These are phyloP conservation scores for Fraxinus albicans DNA, from an alignment of 305 asterid species.

Conservation along the genomic window DNA sequence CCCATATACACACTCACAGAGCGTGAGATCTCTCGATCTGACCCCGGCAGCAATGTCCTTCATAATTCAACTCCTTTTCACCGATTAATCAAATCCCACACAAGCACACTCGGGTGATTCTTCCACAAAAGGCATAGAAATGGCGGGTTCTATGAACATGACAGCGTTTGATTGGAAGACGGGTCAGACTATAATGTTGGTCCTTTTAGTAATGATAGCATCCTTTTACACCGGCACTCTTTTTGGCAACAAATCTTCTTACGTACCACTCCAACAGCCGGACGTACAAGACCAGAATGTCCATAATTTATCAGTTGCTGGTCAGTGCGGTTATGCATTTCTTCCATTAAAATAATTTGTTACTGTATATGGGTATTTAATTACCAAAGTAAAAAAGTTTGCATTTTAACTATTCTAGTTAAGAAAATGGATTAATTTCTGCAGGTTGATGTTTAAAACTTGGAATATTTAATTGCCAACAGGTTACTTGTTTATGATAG, in stretches of 20 bases:
- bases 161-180: conserved; percentile 74
- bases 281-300: conserved; percentile 25
- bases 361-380: background rate
- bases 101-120: background rate
- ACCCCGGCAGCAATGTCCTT: conserved; percentile 22
- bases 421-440: background rate
- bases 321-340: conserved; percentile 28
- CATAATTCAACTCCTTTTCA: background rate
- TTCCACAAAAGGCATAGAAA: conserved; percentile 12
- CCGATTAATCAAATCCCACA: background rate
- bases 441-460: background rate
- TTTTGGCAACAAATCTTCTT: conserved; percentile 44
- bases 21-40: conserved; percentile 40
- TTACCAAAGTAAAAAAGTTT: background rate
- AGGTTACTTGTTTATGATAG: background rate
- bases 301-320: conserved; percentile 32
- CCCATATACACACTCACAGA: background rate
- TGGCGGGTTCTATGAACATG: conserved; percentile 48
- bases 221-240: conserved; percentile 80
- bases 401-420: background rate
- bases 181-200: conserved; percentile 54
- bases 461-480: background rate
- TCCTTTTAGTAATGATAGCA: conserved; percentile 68
- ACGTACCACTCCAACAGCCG: conserved; percentile 32
- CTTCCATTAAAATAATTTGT: background rate